Evolutionary conservation across 1,284 basidiomycete species (phyloP), one percentile per base, ranked within the genome.

Genomic region (Pseudozyma pruni): DNA sequence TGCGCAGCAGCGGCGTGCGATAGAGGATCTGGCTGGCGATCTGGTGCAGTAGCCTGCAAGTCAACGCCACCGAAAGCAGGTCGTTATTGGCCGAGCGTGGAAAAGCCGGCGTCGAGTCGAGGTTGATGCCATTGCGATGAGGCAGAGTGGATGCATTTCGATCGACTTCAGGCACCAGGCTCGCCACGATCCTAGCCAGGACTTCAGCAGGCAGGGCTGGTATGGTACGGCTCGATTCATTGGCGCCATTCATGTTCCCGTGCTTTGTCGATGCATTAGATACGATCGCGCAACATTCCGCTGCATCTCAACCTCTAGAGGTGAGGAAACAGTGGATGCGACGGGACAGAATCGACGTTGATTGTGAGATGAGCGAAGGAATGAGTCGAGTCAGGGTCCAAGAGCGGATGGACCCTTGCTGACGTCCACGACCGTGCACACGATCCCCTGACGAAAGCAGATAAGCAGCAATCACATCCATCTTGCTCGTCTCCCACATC

Each of bases 191-290:
- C 44, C 54, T 40, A 20, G 63, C 34, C 8, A 67, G 20, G 8
- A 67, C 27, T 40, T 67, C 63, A 20, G 63, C 53, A 27, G 63
- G 63, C n/a, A 67, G 45, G 9, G 57, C 43, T 11, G 52, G 58
- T 23, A 35, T 35, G 53, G 29, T 35, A 17, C n/a, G 35, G 13
- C 44, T 25, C 17, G 33, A 13, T 31, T 35, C 19, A 20, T 20
- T 20, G 4, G 25, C 19, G 19, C 16, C 29, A 29, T 34, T 31
- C 41, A 43, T 44, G 4, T 5, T 16, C 20, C 9, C n/a, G n/a
- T n/a, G n/a, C n/a, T n/a, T n/a, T n/a, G n/a, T n/a, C n/a, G n/a
- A n/a, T n/a, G n/a, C n/a, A n/a, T n/a, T n/a, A n/a, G n/a, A 10
- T 17, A 35, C 2, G 13, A 14, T n/a, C 16, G 16, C 16, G 16